Evolutionary conservation across 768 basidiomycete species (phyloP).

Genomic region (Boletales sp.): DNA sequence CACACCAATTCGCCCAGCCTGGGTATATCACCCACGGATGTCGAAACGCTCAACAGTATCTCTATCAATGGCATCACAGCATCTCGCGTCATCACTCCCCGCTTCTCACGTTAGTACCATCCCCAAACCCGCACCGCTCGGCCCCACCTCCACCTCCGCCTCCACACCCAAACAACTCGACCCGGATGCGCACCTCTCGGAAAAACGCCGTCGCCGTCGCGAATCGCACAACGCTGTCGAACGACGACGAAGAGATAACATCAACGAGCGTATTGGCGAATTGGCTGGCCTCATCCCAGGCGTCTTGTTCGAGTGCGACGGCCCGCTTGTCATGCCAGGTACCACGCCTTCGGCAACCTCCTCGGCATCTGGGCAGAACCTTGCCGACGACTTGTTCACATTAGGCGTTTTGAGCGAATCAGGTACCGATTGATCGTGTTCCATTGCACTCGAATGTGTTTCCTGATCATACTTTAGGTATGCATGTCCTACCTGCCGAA

Average conservation of each 20-base stretch:
- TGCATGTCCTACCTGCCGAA: constrained; percentile 24
- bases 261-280: constrained; percentile 93
- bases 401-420: constrained; percentile 17
- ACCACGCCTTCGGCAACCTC: constrained; percentile 4
- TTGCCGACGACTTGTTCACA: constrained; percentile 20
- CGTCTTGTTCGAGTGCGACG: constrained; percentile 66
- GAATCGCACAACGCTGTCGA: constrained; percentile 95
- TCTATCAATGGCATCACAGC: constrained; percentile 19
- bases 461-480: constrained; percentile 7
- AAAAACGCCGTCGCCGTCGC: constrained; percentile 76
- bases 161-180: constrained; percentile 11
- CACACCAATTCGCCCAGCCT: constrained; percentile 17
- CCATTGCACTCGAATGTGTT: not conserved
- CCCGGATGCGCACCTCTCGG: constrained; percentile 50
- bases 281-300: constrained; percentile 87
- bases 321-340: constrained; percentile 18
- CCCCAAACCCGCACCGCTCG: constrained; percentile 9
- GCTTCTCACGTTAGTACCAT: constrained; percentile 2
- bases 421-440: constrained; percentile 13
- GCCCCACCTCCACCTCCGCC: not conserved
- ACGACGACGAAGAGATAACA: constrained; percentile 82
- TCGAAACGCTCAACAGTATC: constrained; percentile 19
- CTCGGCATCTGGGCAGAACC: constrained; percentile 9
- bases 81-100: constrained; percentile 20
- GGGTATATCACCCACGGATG: constrained; percentile 26